Evolutionary conservation across 495 filamentous ascomycete species (phyloP), one percentile per base, ranked within the genome.

Genomic region (Penicillium mononematosum): DNA sequence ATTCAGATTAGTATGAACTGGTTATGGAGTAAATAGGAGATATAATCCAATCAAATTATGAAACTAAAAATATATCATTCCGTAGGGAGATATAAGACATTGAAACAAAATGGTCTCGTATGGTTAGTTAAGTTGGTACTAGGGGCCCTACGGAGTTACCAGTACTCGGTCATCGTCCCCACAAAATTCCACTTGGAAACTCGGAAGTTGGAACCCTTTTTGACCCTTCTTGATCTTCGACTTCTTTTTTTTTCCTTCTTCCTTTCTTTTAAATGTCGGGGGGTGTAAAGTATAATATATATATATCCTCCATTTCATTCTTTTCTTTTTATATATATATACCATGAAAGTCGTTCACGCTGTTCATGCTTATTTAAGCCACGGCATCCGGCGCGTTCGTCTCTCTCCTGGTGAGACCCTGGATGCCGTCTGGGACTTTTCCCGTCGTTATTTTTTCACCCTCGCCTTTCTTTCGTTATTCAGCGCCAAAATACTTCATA

Each of bases 391-490:
- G 14, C 59, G 61, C 24, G 41, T 65, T 25, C 56, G 55, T 39
- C 39, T 47, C 20, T 68, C 64, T 16, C 69, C 70, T 19, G 43
- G 43, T 22, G 61, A 58, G 22, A 58, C 58, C 45, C 67, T 73
- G 39, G 66, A 73, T 44, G 51, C 52, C 24, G 61, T 66, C 41
- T 75, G 69, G 70, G 64, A 68, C 36, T 69, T 69, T 51, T 56
- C 66, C 29, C 70, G 73, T 38, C 65, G 71, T 36, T 74, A 70
- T 56, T 74, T 70, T 56, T 76, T 73, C 57, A 63, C 71, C 41
- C 59, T 76, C 29, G 64, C 60, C 20, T 63, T 71, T 29, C 53
- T 72, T 49, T 66, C 71, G 2, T 58, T 76, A 16, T 59, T 76
- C 50, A 39, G 58, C 25, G 67, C 73, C 10, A 76, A 76, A 53